A percentile compares a stretch with the other conserved stretches of the same genome.
Evolutionary conservation across 805 yeast genomes (phyloP).

Genomic region (Saccharomycopsis lassenensis): DNA sequence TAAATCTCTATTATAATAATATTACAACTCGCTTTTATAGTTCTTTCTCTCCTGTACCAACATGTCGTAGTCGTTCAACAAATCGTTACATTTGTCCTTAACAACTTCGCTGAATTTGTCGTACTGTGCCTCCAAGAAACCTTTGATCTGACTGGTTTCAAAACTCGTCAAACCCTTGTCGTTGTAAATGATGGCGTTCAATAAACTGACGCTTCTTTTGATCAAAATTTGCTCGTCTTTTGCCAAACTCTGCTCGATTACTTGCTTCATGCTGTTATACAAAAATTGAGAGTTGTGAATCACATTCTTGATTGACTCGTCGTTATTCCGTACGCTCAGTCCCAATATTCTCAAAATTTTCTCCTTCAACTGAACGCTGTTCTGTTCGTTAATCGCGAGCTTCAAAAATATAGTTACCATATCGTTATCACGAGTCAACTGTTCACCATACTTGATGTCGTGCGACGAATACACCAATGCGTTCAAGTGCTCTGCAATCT

Average conservation of each 20-base stretch:
- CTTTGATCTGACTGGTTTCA: slow-evolving; percentile 5
- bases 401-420: slow-evolving; percentile 11
- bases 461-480: slow-evolving; percentile 12
- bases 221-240: slow-evolving; percentile 10
- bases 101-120: slow-evolving; percentile 10
- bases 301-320: slow-evolving; percentile 6
- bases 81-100: slow-evolving; percentile 13
- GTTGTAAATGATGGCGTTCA: slow-evolving; percentile 14
- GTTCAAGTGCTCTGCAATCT: slow-evolving; percentile 9
- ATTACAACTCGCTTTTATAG: too few species aligned
- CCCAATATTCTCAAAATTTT: slow-evolving; percentile 14
- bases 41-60: slow-evolving; percentile 2
- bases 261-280: slow-evolving; percentile 1
- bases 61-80: slow-evolving; percentile 12
- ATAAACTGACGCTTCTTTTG: slow-evolving; percentile 14
- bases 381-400: slow-evolving; percentile 7
- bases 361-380: slow-evolving; percentile 9
- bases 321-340: slow-evolving; percentile 16
- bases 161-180: slow-evolving; percentile 10
- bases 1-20: too few species aligned
- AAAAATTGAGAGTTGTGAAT: slow-evolving; percentile 4
- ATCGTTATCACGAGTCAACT: slow-evolving; percentile 9
- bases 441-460: slow-evolving; percentile 15
- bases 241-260: slow-evolving; percentile 7
- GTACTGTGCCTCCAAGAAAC: slow-evolving; percentile 6